A percentile compares a stretch with the other conserved stretches of the same genome.
Evolutionary conservation across 768 basidiomycete species (phyloP).

Genomic region (Phlebiopsis gigantea): DNA sequence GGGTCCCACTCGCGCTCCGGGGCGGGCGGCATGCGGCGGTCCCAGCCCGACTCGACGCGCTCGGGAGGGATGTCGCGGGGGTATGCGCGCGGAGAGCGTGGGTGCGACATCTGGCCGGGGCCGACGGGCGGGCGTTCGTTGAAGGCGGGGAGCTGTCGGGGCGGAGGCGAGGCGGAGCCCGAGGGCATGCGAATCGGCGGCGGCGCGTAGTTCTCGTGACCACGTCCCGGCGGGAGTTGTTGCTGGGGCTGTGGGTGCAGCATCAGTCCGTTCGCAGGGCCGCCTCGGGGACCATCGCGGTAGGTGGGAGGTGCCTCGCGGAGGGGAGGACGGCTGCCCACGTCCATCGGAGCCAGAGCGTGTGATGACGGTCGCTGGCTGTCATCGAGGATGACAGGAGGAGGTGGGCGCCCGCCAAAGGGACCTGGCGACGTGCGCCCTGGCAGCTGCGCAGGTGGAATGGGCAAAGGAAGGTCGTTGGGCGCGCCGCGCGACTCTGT

Average conservation of each 20-base stretch:
- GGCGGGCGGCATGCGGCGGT: slow-evolving; percentile 32
- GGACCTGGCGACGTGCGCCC: slow-evolving; percentile 55
- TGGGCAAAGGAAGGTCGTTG: slow-evolving; percentile 45
- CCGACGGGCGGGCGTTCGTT: slow-evolving; percentile 38
- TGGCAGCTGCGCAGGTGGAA: slow-evolving; percentile 38
- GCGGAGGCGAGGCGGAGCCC: slow-evolving; percentile 55
- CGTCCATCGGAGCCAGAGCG: slow-evolving; percentile 74
- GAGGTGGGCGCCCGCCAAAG: slow-evolving; percentile 79
- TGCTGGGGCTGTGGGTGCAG: slow-evolving; percentile 58
- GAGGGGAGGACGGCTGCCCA: slow-evolving; percentile 23
- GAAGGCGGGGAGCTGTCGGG: slow-evolving; percentile 35
- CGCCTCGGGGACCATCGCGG: slow-evolving; percentile 48
- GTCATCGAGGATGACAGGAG: slow-evolving; percentile 77
- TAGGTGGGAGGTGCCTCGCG: slow-evolving; percentile 32
- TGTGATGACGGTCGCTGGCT: slow-evolving; percentile 66
- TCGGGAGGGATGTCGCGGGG: slow-evolving; percentile 44
- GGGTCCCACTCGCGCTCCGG: slow-evolving; percentile 13
- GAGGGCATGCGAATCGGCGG: slow-evolving; percentile 50
- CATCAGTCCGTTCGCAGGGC: slow-evolving; percentile 47
- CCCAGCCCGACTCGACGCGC: slow-evolving; percentile 54
- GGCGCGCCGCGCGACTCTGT: slow-evolving; percentile 57
- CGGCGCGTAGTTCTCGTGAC: slow-evolving; percentile 44
- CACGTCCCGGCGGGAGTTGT: slow-evolving; percentile 36
- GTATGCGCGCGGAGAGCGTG: slow-evolving; percentile 60
- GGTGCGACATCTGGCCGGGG: slow-evolving; percentile 45